phyloP scores from a whole-genome alignment of 257 asterid genomes.

The Jaltomata sinuosa region DNA sequence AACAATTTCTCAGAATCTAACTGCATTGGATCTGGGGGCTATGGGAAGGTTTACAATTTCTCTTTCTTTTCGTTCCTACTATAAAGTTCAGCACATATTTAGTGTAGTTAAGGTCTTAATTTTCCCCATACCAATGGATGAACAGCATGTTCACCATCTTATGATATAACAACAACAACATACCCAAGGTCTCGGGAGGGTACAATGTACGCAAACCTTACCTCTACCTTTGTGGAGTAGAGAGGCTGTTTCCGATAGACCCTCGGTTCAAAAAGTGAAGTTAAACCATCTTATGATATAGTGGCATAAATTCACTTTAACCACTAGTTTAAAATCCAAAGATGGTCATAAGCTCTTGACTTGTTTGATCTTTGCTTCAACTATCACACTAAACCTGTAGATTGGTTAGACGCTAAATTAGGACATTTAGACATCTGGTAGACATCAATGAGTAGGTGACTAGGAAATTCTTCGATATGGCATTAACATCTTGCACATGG shows the following conservation, averaged over 20 bases:
- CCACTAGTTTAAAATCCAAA: not conserved
- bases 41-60: constrained; percentile 58
- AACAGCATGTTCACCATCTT: not conserved
- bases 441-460: not conserved
- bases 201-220: too few relatives aligned
- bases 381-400: not conserved
- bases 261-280: too few relatives aligned
- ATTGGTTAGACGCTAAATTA: not conserved
- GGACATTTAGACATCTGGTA: not conserved
- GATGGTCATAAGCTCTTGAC: not conserved
- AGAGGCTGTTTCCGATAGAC: too few relatives aligned
- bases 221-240: too few relatives aligned
- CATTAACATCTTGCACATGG: not conserved
- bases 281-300: not conserved
- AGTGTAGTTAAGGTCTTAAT: not conserved
- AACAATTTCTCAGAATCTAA: constrained; percentile 61
- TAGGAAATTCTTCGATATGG: not conserved
- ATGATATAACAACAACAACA: too few relatives aligned
- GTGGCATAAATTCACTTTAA: not conserved
- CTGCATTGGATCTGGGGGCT: constrained; percentile 80
- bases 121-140: not conserved
- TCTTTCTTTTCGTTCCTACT: not conserved
- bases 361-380: not conserved
- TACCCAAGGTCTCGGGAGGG: too few relatives aligned
- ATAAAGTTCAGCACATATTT: not conserved